phyloP scores from a whole-genome alignment of 1,284 basidiomycete genomes.

The Coriolopsis trogii region DNA sequence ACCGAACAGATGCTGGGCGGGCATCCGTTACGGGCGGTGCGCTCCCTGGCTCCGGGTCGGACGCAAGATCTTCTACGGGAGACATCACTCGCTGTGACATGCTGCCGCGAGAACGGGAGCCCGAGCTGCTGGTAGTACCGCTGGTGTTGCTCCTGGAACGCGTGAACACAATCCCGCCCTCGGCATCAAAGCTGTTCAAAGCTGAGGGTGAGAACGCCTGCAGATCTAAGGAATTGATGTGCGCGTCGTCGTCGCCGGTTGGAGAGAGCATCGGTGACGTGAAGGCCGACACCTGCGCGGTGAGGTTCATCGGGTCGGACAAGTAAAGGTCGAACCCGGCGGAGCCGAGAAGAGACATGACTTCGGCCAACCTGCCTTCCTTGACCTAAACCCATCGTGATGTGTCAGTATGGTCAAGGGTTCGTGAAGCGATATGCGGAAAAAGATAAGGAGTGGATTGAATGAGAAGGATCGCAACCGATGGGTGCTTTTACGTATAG shows the following conservation, averaged over 20 bases:
- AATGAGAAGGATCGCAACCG: not conserved
- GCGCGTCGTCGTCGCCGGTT: conserved; percentile 39
- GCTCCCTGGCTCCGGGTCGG: conserved; percentile 8
- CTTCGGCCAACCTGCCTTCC: conserved; percentile 62
- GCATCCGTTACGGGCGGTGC: conserved; percentile 1
- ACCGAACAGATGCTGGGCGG: conserved; percentile 21
- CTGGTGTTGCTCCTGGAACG: conserved; percentile 44
- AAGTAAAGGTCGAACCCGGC: conserved; percentile 73
- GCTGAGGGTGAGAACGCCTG: conserved; percentile 12
- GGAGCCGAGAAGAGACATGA: conserved; percentile 57
- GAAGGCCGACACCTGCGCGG: conserved; percentile 36
- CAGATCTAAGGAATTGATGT: conserved; percentile 37
- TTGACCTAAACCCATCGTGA: conserved; percentile 54
- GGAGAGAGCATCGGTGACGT: conserved; percentile 40
- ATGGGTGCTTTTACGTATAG: not conserved
- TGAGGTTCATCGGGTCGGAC: conserved; percentile 48
- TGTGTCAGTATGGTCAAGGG: not conserved
- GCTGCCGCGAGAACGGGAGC: conserved; percentile 15
- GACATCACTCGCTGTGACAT: conserved; percentile 12
- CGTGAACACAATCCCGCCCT: conserved; percentile 47
- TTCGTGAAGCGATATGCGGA: not conserved
- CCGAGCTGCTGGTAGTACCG: conserved; percentile 28
- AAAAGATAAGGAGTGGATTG: not conserved
- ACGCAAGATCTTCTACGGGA: conserved; percentile 9
- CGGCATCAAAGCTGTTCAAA: conserved; percentile 38